A percentile compares a stretch with the other conserved stretches of the same genome.
These are phyloP conservation scores for Hordeum vulgare DNA, from an alignment of 176 grass and related monocot species.

Conservation along the genomic window MorexV3_pseudomolecules_assembly NC_058521.1:552436188-552436687, in stretches of 20 bases:
- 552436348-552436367: neutral
- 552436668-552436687: slow-evolving; percentile 41
- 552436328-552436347: slow-evolving; percentile 9
- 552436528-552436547: slow-evolving; percentile 40
- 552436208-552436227: neutral
- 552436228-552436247: neutral
- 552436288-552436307: neutral
- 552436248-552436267: neutral
- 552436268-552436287: neutral
- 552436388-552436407: neutral
- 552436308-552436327: neutral
- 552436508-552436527: slow-evolving; percentile 40
- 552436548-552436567: slow-evolving; percentile 19
- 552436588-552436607: slow-evolving; percentile 11
- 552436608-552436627: neutral
- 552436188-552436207: neutral
- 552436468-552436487: slow-evolving; percentile 14
- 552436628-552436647: neutral
- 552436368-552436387: neutral
- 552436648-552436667: slow-evolving; percentile 19
- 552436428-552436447: neutral
- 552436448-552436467: slow-evolving; percentile 9
- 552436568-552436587: neutral
- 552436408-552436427: neutral
- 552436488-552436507: slow-evolving; percentile 38